Evolutionary conservation across 352 stramenopile genomes (phyloP).

Genomic region (Phytophthora rubi): DNA sequence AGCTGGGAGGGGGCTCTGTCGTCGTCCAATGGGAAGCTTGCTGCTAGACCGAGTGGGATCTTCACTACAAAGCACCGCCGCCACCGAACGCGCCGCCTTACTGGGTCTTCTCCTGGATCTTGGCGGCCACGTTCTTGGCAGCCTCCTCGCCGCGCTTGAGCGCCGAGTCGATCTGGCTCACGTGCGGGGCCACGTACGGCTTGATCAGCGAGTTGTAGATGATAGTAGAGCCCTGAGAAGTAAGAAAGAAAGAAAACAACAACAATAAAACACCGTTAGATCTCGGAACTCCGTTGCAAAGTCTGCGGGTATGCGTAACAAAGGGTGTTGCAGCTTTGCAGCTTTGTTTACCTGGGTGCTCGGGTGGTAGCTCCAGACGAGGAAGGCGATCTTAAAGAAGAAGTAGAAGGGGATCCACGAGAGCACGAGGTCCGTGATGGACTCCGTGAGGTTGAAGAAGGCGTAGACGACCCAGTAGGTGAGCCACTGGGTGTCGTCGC

Average conservation of each 20-base stretch:
- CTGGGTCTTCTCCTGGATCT: constrained; percentile 53
- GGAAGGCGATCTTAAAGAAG: constrained; percentile 87
- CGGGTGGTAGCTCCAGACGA: constrained; percentile 88
- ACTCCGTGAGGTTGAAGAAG: constrained; percentile 97
- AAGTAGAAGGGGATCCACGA: constrained; percentile 91
- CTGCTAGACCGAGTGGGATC: not conserved
- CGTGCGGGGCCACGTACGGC: constrained; percentile 80
- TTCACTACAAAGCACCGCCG: not conserved
- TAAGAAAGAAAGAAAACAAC: not conserved
- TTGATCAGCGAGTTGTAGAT: constrained; percentile 90
- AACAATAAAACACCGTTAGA: constrained; percentile 15
- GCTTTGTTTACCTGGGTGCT: constrained; percentile 51
- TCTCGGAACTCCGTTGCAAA: not conserved
- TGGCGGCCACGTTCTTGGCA: constrained; percentile 56
- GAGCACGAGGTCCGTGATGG: constrained; percentile 80
- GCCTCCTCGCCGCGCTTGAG: constrained; percentile 63
- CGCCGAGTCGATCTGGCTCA: constrained; percentile 68
- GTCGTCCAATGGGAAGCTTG: not conserved
- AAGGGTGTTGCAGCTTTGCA: not conserved
- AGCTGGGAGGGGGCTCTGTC: constrained; percentile 6
- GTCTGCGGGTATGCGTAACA: too few species aligned
- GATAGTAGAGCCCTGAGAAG: constrained; percentile 70
- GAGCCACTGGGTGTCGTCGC: constrained; percentile 90
- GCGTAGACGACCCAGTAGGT: constrained; percentile 96
- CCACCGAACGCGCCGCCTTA: constrained; percentile 17